Evolutionary conservation across 345 rosid genomes (phyloP).

Genomic region (Citrus trifoliata): DNA sequence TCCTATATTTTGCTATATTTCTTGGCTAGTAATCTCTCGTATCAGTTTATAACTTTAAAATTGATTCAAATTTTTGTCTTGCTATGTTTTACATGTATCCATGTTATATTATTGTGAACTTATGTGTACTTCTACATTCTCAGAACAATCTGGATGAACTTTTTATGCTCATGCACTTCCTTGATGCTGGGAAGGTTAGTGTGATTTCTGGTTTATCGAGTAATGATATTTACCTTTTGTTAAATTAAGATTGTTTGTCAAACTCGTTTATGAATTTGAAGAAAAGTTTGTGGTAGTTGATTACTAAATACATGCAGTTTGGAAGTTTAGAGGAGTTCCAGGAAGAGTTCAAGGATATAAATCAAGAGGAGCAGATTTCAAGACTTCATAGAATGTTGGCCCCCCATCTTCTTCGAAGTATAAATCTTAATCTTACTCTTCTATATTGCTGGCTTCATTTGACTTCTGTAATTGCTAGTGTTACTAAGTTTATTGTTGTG

Average conservation of each 20-base stretch:
- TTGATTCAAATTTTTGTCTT: background rate
- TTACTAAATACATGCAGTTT: slow-evolving; percentile 57
- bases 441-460: slow-evolving; percentile 13
- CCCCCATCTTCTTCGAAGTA: slow-evolving; percentile 98
- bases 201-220: slow-evolving; percentile 7
- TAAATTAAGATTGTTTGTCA: slow-evolving; percentile 10
- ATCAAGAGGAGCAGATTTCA: slow-evolving; percentile 97
- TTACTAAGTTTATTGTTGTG: background rate
- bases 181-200: slow-evolving; percentile 97
- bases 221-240: background rate
- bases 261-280: slow-evolving; percentile 8
- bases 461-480: background rate
- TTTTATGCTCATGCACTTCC: slow-evolving; percentile 99
- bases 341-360: slow-evolving; percentile 95
- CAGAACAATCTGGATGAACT: slow-evolving; percentile 99
- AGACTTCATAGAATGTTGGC: slow-evolving; percentile 98
- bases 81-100: background rate
- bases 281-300: slow-evolving; percentile 10
- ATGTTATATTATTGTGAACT: slow-evolving; percentile 11
- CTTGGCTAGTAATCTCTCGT: background rate
- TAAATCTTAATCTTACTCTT: slow-evolving; percentile 22
- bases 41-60: background rate
- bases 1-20: background rate
- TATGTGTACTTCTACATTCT: slow-evolving; percentile 24
- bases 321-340: slow-evolving; percentile 97